A percentile compares a stretch with the other conserved stretches of the same genome.
phyloP scores from a whole-genome alignment of 495 filamentous ascomycete species.

The Extremus antarcticus region DNA sequence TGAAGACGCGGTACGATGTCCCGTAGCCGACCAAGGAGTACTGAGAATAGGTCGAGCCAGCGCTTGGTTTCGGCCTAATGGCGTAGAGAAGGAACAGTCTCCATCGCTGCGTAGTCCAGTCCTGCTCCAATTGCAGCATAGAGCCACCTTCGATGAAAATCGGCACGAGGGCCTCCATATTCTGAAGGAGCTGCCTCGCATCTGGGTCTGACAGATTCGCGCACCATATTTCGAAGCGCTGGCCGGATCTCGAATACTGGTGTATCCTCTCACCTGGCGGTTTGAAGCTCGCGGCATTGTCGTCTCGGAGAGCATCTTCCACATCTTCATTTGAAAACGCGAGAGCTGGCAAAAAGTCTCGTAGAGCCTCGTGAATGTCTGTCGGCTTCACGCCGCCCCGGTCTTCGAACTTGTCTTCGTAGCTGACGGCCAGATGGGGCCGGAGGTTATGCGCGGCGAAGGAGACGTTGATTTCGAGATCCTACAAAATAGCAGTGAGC shows the following conservation, averaged over 20 bases:
- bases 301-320: not conserved
- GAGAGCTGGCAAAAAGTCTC: conserved; percentile 51
- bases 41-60: conserved; percentile 37
- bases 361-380: conserved; percentile 55
- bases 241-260: conserved; percentile 39
- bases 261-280: conserved; percentile 48
- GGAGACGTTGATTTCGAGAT: conserved; percentile 59
- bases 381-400: conserved; percentile 59
- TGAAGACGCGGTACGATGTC: conserved; percentile 78
- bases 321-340: conserved; percentile 35
- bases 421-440: conserved; percentile 60
- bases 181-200: conserved; percentile 55
- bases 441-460: conserved; percentile 75
- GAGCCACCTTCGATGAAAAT: conserved; percentile 88
- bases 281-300: conserved; percentile 31
- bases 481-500: too few species aligned
- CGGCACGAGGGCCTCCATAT: conserved; percentile 71
- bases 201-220: conserved; percentile 45
- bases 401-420: conserved; percentile 60
- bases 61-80: conserved; percentile 34
- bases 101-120: conserved; percentile 70
- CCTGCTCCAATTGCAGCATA: conserved; percentile 55
- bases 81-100: conserved; percentile 72
- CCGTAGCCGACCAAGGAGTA: conserved; percentile 78
- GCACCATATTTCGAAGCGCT: conserved; percentile 52